A percentile compares a stretch with the other conserved stretches of the same genome.
Conservation (phyloP, 78 protist genomes). For the Polysphondylium violaceum region DNA sequence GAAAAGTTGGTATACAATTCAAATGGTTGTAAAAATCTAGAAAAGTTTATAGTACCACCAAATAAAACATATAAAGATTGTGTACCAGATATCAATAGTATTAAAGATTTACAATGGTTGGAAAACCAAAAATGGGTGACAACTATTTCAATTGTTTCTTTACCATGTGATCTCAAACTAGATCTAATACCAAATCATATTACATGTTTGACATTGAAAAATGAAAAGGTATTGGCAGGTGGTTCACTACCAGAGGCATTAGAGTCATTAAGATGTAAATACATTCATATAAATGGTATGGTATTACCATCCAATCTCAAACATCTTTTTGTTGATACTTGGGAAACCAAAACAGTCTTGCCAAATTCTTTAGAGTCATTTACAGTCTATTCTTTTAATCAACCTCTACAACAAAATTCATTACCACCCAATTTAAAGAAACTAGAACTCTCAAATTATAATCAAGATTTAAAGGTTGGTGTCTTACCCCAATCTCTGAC, state of each 20-base stretch:
- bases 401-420: too few species aligned
- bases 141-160: neutral
- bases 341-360: neutral
- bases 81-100: neutral
- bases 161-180: neutral
- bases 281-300: too few species aligned
- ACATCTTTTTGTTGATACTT: neutral
- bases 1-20: neutral
- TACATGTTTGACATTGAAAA: neutral
- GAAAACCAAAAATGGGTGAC: too few species aligned
- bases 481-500: too few species aligned
- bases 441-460: too few species aligned
- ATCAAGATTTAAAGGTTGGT: too few species aligned
- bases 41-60: neutral
- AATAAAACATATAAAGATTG: too few species aligned
- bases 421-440: too few species aligned
- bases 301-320: too few species aligned
- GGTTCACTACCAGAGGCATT: neutral
- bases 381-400: too few species aligned
- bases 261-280: neutral
- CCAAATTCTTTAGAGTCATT: neutral
- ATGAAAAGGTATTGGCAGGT: neutral
- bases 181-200: neutral
- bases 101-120: neutral
- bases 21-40: neutral